phyloP scores from a whole-genome alignment of 1,284 basidiomycete species.

The Cryptococcus sp. region DNA sequence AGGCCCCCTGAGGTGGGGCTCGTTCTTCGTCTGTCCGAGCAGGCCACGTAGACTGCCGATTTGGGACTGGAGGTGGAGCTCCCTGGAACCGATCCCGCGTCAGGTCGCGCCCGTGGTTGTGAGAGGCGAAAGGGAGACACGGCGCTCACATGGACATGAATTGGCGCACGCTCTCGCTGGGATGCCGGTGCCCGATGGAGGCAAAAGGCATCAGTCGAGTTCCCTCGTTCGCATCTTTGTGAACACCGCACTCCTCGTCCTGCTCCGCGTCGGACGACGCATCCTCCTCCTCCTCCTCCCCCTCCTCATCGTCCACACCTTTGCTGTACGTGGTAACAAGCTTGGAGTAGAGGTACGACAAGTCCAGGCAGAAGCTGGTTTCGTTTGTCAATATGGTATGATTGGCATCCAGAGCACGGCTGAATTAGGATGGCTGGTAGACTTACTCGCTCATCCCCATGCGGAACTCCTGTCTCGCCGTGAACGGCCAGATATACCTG shows the following conservation, averaged over 20 bases:
- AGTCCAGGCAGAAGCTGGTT: slow-evolving; percentile 47
- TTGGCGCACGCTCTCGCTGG: slow-evolving; percentile 58
- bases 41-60: slow-evolving; percentile 77
- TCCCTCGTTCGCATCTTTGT: slow-evolving; percentile 5
- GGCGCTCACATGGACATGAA: slow-evolving; percentile 80
- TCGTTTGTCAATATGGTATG: neutral
- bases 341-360: slow-evolving; percentile 51
- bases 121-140: neutral
- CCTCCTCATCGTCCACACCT: slow-evolving; percentile 14
- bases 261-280: neutral
- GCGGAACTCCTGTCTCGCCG: slow-evolving; percentile 81
- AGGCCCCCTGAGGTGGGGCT: slow-evolving; percentile 89
- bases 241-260: neutral
- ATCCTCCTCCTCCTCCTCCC: slow-evolving; percentile 4
- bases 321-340: slow-evolving; percentile 43
- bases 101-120: neutral
- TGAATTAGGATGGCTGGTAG: too few species aligned
- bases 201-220: slow-evolving; percentile 7
- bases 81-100: slow-evolving; percentile 58
- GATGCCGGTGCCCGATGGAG: slow-evolving; percentile 24
- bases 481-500: slow-evolving; percentile 90
- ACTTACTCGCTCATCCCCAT: slow-evolving; percentile 79
- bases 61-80: slow-evolving; percentile 86
- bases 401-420: too few species aligned
- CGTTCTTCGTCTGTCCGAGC: slow-evolving; percentile 82